Percentiles rank a stretch among this genome's conserved stretches.
Evolutionary conservation across 1,284 basidiomycete species (phyloP).

Genomic region (Ceratobasidium theobromae): DNA sequence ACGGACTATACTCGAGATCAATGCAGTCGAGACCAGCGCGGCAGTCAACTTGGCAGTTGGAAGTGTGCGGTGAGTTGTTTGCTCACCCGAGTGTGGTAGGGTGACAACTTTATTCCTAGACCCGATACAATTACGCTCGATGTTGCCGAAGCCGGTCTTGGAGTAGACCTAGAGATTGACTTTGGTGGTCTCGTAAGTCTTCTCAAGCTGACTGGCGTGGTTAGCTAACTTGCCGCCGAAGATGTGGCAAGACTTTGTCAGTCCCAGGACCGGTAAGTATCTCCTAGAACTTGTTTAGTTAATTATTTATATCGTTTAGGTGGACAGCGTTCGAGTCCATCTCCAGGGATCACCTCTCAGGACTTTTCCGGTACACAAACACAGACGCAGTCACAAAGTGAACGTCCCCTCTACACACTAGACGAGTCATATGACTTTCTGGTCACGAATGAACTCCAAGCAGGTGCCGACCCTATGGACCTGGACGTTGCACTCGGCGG

Average conservation of each 20-base stretch:
- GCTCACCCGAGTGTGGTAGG: neutral
- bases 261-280: constrained; percentile 49
- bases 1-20: constrained; percentile 51
- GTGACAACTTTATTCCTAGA: neutral
- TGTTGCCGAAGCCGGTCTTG: constrained; percentile 11
- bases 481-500: constrained; percentile 51
- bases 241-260: constrained; percentile 35
- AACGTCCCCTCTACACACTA: constrained; percentile 57
- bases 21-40: constrained; percentile 23
- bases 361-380: constrained; percentile 9
- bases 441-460: constrained; percentile 56
- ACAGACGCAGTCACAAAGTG: constrained; percentile 41
- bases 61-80: neutral
- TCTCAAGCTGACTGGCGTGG: neutral
- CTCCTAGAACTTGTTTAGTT: constrained; percentile 42
- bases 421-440: constrained; percentile 66
- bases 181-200: constrained; percentile 65
- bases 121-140: constrained; percentile 15
- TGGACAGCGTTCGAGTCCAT: neutral
- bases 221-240: neutral
- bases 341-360: constrained; percentile 27
- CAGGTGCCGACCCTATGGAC: constrained; percentile 44
- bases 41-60: neutral
- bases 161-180: constrained; percentile 47
- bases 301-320: neutral